A percentile compares a stretch with the other conserved stretches of the same genome.
These are phyloP conservation scores for Hemisphaericaspora subhashii DNA, from an alignment of 1,139 yeast genomes.

Conservation along the genomic window DNA sequence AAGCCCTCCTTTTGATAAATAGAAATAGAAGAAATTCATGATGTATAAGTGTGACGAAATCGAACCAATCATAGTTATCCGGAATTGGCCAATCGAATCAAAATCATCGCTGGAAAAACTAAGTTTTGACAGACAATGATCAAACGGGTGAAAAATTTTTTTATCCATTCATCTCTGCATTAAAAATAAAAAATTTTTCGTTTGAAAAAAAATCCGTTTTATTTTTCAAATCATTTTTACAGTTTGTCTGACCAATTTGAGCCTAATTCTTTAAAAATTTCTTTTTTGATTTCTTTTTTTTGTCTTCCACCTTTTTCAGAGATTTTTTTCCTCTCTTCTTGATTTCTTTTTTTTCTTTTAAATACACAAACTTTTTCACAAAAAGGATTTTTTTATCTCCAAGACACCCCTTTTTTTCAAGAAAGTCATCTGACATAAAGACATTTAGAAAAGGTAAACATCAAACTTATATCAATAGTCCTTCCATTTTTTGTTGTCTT, in stretches of 20 bases:
- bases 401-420: neutral
- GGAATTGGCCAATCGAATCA: too few species aligned
- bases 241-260: neutral
- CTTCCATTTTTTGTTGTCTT: too few species aligned
- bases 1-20: too few species aligned
- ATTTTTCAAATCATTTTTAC: neutral
- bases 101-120: too few species aligned
- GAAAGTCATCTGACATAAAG: too few species aligned
- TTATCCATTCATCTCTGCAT: neutral
- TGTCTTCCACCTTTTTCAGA: neutral
- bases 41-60: too few species aligned
- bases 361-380: slow-evolving; percentile 2
- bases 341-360: slow-evolving; percentile 2
- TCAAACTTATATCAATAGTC: too few species aligned
- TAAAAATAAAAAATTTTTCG: neutral
- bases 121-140: neutral
- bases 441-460: too few species aligned
- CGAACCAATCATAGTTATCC: too few species aligned
- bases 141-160: neutral
- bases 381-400: neutral
- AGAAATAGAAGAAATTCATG: too few species aligned
- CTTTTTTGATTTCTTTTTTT: slow-evolving; percentile 5
- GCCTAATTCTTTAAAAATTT: neutral
- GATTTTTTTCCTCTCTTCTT: neutral
- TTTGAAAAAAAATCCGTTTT: neutral